A percentile compares a stretch with the other conserved stretches of the same genome.
phyloP scores from a whole-genome alignment of 345 rosid species.

The Boechera stricta region DNA sequence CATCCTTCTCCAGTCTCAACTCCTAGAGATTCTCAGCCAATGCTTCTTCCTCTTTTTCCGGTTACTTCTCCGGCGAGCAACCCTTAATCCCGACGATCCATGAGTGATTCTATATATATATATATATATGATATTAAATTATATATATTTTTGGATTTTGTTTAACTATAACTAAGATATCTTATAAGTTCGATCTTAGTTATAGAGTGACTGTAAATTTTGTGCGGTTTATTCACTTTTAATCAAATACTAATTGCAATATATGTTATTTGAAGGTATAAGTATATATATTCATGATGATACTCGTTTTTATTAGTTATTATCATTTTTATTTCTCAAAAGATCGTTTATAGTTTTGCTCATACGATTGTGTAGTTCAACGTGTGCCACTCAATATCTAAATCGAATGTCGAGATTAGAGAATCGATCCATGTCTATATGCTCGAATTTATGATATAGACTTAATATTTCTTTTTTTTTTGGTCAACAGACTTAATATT shows the following conservation, averaged over 20 bases:
- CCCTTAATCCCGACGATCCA: neutral
- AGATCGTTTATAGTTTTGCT: constrained; percentile 18
- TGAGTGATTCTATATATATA: neutral
- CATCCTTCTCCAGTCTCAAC: constrained; percentile 95
- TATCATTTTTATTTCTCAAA: neutral
- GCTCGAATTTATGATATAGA: constrained; percentile 28
- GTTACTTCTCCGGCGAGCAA: constrained; percentile 64
- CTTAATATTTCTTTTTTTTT: neutral
- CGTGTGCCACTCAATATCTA: constrained; percentile 39
- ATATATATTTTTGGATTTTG: constrained; percentile 21
- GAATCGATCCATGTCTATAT: constrained; percentile 32
- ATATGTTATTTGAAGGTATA: constrained; percentile 15
- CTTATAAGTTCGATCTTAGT: constrained; percentile 22
- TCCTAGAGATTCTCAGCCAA: constrained; percentile 87
- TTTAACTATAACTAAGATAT: constrained; percentile 24
- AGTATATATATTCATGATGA: constrained; percentile 28
- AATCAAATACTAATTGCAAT: constrained; percentile 27
- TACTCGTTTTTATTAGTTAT: neutral
- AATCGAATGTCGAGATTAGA: constrained; percentile 33
- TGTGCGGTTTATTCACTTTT: constrained; percentile 40
- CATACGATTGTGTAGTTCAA: constrained; percentile 30
- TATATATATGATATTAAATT: constrained; percentile 15
- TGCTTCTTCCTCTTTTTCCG: constrained; percentile 89
- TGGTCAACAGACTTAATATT: neutral
- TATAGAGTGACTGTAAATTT: constrained; percentile 43